Evolutionary conservation across 2,329 filamentous ascomycete species (phyloP).

Genomic region (Cladosporium halotolerans): DNA sequence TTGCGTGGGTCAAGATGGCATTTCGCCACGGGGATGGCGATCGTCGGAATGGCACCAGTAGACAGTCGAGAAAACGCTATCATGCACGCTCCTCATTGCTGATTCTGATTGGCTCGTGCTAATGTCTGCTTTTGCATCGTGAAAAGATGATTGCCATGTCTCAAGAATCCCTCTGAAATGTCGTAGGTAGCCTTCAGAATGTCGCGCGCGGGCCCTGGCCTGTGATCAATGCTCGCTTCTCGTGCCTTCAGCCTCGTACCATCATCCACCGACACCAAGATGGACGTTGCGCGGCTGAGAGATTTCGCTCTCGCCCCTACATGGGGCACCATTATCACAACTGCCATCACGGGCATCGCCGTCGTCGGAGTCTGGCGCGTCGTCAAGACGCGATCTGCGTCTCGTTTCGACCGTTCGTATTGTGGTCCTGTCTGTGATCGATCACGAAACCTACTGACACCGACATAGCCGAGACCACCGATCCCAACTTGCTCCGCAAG

Average conservation of each 20-base stretch:
- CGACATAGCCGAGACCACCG: slow-evolving; percentile 40
- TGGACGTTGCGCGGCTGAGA: neutral
- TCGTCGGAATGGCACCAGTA: no score
- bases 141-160: neutral
- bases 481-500: slow-evolving; percentile 74
- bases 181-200: no score
- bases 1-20: neutral
- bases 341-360: neutral
- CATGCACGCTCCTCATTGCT: neutral
- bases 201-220: no score
- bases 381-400: neutral
- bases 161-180: no score
- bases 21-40: neutral
- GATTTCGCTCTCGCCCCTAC: neutral
- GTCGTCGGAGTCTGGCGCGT: slow-evolving; percentile 2
- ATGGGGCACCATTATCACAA: slow-evolving; percentile 1
- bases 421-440: neutral
- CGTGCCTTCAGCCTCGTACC: neutral
- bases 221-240: no score
- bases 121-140: neutral
- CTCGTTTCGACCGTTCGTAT: neutral
- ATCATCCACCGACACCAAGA: neutral
- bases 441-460: neutral
- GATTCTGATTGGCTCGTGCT: slow-evolving; percentile 5
- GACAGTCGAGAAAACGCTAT: neutral